Evolutionary conservation across 2,329 filamentous ascomycete genomes (phyloP).

Genomic region (Lachnum nothofagi): DNA sequence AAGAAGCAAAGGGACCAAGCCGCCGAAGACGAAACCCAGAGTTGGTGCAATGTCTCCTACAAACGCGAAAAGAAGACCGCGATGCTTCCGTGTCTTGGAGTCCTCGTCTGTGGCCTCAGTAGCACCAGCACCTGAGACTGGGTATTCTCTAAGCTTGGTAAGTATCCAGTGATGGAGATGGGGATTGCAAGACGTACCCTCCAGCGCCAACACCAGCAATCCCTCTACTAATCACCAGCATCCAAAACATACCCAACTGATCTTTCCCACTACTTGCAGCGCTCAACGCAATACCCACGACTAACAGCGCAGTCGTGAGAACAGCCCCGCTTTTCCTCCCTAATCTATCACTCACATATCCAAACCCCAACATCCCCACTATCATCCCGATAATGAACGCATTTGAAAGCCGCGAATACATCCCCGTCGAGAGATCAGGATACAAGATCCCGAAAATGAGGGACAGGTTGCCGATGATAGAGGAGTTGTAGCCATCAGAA

Average conservation of each 20-base stretch:
- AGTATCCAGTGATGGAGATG: too few species aligned
- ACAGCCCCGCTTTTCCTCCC: constrained; percentile 47
- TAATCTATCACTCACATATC: constrained; percentile 42
- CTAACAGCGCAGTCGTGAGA: constrained; percentile 42
- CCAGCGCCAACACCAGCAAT: constrained; percentile 41
- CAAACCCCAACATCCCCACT: constrained; percentile 51
- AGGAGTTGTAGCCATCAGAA: constrained; percentile 43
- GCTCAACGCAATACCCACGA: constrained; percentile 35
- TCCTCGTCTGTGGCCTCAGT: constrained; percentile 50
- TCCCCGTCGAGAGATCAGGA: constrained; percentile 39
- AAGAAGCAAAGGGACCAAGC: constrained; percentile 45
- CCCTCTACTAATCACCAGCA: constrained; percentile 39
- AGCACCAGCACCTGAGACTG: constrained; percentile 45
- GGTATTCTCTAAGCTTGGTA: constrained; percentile 47
- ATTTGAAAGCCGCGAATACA: constrained; percentile 50
- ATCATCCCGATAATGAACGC: constrained; percentile 52
- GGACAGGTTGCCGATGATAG: constrained; percentile 43
- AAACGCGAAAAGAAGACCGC: constrained; percentile 53
- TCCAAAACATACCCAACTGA: constrained; percentile 35
- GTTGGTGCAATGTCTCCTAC: constrained; percentile 46
- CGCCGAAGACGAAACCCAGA: constrained; percentile 47
- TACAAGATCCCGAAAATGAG: constrained; percentile 40
- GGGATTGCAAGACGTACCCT: constrained; percentile 27
- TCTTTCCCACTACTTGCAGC: constrained; percentile 35
- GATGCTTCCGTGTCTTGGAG: constrained; percentile 38